Base-by-base conservation (phyloP, 176 grass and related monocot genomes). In the Oryza punctata region DNA sequence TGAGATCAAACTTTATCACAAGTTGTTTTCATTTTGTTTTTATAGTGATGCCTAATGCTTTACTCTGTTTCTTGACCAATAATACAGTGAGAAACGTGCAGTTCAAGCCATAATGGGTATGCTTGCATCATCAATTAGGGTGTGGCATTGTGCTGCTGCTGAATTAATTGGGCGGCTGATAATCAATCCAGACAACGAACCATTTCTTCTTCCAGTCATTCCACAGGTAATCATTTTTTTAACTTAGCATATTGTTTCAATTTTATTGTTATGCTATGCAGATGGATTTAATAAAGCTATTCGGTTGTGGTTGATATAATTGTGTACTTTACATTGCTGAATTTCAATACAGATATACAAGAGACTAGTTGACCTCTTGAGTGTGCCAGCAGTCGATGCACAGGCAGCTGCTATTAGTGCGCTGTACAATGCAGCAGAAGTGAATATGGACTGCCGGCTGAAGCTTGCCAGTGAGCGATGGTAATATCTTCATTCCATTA, bases 151-250 rank as follows among this genome's bases (percentile, higher is more conserved):
- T 89, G 93, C 93, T 65, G 96, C 96, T 71, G 91, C 96, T 85
- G 96, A 98, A 90, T 86, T 98, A 83, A 88, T 96, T 90, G 96
- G 96, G 29, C 91, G 96, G 61, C 63, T 98, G 65, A 91, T 98
- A 88, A 92, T 98, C 87, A 98, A 98, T 92, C 96, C 96, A 80
- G 96, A 98, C 74, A 98, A 98, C 70, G 96, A 98, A 44, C 72
- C 80, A 5, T 98, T 93, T 90, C 93, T 98, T 77, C 93, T 98
- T 84, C 93, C 93, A 78, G 87, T 87, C 23, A 68, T 87, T 69
- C 88, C 85, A 32, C 89, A 98, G 77, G 96, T 95, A 81, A 72
- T 67, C 16, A 3, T 74, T 67, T 74, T 67, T 21, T 72, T 61
- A 61, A 61, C n/a, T 61, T 77, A 33, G 13, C 26, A 60, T 60